Evolutionary conservation across 345 rosid genomes (phyloP).

Genomic region (Linum usitatissimum): DNA sequence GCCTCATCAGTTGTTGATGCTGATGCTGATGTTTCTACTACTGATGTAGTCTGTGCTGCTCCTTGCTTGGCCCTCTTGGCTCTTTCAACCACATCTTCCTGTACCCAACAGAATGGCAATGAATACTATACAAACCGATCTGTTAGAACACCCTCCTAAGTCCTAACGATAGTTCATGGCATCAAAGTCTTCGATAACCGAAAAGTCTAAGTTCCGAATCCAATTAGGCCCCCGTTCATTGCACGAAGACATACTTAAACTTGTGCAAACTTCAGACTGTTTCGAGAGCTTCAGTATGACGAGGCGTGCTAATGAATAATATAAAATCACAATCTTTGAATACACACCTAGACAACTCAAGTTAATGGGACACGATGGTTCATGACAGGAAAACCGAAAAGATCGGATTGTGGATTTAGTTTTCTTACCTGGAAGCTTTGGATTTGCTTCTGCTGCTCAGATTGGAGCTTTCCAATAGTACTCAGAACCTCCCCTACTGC

Average conservation of each 20-base stretch:
- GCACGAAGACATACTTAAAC: too few species aligned
- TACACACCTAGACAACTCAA: not conserved
- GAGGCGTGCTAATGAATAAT: slow-evolving; percentile 13
- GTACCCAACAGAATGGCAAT: too few species aligned
- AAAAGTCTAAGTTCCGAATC: too few species aligned
- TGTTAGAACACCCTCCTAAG: too few species aligned
- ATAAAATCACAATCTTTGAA: not conserved
- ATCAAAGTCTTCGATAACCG: too few species aligned
- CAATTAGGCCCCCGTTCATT: too few species aligned
- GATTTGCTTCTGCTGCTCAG: slow-evolving; percentile 87
- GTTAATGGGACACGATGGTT: not conserved
- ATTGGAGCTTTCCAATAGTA: slow-evolving; percentile 60
- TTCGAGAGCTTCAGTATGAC: too few species aligned
- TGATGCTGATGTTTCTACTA: slow-evolving; percentile 10
- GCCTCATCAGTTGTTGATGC: too few species aligned
- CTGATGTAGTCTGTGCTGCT: slow-evolving; percentile 42
- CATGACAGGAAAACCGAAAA: not conserved
- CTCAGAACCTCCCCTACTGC: slow-evolving; percentile 76
- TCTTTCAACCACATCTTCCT: slow-evolving; percentile 72
- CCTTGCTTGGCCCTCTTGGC: slow-evolving; percentile 70
- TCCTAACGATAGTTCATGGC: too few species aligned
- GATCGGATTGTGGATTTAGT: not conserved
- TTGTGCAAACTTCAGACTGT: too few species aligned
- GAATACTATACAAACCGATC: too few species aligned
- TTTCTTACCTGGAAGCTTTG: slow-evolving; percentile 64